phyloP scores from a whole-genome alignment of 176 grass and related monocot genomes.

The Carex cristatella region DNA sequence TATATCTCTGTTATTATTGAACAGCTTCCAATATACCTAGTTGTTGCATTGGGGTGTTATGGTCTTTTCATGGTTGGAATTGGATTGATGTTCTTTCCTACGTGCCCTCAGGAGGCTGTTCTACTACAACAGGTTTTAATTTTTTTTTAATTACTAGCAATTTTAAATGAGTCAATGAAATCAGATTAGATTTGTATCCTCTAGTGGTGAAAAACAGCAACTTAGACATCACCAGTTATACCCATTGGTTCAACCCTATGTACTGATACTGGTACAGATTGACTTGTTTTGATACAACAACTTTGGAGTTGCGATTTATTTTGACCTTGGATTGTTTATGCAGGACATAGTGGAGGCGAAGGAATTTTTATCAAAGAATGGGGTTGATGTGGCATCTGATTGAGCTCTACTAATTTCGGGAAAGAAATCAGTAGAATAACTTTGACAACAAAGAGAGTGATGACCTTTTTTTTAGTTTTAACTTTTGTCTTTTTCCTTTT shows the following conservation, averaged over 20 bases:
- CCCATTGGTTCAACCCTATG: not conserved
- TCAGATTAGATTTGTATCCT: slow-evolving; percentile 9
- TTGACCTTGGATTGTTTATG: slow-evolving; percentile 6
- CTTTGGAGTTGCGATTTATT: not conserved
- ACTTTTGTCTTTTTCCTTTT: not conserved
- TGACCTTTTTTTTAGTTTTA: not conserved
- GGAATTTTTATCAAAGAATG: slow-evolving; percentile 60
- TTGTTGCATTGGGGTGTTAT: slow-evolving; percentile 78
- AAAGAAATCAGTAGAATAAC: not conserved
- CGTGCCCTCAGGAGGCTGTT: slow-evolving; percentile 71
- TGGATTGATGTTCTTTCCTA: slow-evolving; percentile 92
- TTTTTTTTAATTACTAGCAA: not conserved
- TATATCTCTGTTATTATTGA: not conserved
- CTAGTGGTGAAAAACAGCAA: too few species aligned
- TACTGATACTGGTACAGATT: not conserved
- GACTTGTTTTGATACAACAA: not conserved
- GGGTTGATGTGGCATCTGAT: slow-evolving; percentile 54
- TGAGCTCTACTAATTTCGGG: slow-evolving; percentile 13
- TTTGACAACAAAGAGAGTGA: not conserved
- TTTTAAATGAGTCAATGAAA: not conserved
- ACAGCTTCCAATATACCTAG: slow-evolving; percentile 83
- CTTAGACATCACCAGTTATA: too few species aligned
- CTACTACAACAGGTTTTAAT: slow-evolving; percentile 68
- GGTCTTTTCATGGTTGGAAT: slow-evolving; percentile 90
- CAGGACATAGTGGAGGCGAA: slow-evolving; percentile 77